Evolutionary conservation across 768 basidiomycete genomes (phyloP).

Genomic region (Rhizopogon sp.): DNA sequence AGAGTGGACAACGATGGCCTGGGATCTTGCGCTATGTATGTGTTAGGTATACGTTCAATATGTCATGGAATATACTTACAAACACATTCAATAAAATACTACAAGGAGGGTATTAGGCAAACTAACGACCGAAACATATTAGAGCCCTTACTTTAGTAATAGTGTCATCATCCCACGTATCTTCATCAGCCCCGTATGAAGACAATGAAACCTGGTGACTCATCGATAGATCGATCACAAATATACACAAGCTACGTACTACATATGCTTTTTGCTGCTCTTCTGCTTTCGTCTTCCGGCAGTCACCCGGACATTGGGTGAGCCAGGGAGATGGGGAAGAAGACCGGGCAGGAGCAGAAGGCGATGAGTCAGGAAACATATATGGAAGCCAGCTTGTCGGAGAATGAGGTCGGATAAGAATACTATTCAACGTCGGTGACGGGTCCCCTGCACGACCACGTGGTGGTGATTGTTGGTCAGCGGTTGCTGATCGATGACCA

Average conservation of each 20-base stretch:
- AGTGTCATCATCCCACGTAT: conserved; percentile 17
- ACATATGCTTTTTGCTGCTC: conserved; percentile 13
- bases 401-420: not conserved
- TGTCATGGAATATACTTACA: no score
- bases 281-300: not conserved
- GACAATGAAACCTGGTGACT: conserved; percentile 20
- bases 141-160: conserved; percentile 15
- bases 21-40: no score
- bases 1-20: no score
- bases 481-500: not conserved
- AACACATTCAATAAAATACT: no score
- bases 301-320: conserved; percentile 17
- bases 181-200: conserved; percentile 12
- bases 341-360: conserved; percentile 8
- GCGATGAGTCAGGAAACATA: conserved; percentile 16
- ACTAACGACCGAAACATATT: not conserved
- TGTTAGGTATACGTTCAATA: no score
- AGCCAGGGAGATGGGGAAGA: no score
- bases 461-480: not conserved
- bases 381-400: not conserved
- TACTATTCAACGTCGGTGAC: not conserved
- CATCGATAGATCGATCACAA: not conserved
- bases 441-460: not conserved
- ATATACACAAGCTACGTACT: conserved; percentile 9
- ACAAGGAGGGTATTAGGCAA: not conserved